Evolutionary conservation across 208 protist species (phyloP).

Genomic region (Angomonas ambiguus): DNA sequence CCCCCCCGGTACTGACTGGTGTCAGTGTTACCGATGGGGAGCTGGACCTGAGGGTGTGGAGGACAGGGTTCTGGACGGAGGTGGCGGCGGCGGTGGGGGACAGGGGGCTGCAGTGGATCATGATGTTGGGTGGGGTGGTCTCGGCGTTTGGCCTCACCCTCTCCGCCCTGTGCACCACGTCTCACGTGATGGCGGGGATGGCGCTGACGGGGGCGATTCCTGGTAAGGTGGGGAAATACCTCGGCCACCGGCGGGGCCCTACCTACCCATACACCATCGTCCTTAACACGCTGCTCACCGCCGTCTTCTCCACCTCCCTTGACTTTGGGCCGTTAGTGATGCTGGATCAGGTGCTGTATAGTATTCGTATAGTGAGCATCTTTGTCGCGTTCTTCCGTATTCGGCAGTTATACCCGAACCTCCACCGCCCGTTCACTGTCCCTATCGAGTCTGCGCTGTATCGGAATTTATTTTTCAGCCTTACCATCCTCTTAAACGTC

Average conservation of each 20-base stretch:
- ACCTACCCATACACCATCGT: conserved; percentile 73
- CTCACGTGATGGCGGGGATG: conserved; percentile 56
- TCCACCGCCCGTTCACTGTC: conserved; percentile 55
- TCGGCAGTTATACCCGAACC: conserved; percentile 53
- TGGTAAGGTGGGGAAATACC: conserved; percentile 36
- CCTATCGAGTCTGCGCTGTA: conserved; percentile 42
- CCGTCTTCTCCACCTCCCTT: conserved; percentile 48
- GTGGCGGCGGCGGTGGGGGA: conserved; percentile 50
- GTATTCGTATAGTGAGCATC: conserved; percentile 53
- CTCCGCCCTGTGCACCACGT: conserved; percentile 72
- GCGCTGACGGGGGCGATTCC: conserved; percentile 71
- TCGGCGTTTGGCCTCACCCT: conserved; percentile 68
- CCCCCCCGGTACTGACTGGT: conserved; percentile 64
- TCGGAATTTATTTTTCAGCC: conserved; percentile 27
- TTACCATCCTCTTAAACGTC: conserved; percentile 38
- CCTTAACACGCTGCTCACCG: conserved; percentile 58
- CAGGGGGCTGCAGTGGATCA: conserved; percentile 35
- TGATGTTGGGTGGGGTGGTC: conserved; percentile 45
- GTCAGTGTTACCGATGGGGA: conserved; percentile 40
- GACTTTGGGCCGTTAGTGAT: conserved; percentile 66
- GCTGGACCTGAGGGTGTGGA: conserved; percentile 55
- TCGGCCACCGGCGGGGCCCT: conserved; percentile 58
- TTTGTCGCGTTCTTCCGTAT: conserved; percentile 57
- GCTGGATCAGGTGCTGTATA: conserved; percentile 73
- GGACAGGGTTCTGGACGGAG: conserved; percentile 65